Conservation (phyloP, 129 eudicot species). For the Apium graveolens region DNA sequence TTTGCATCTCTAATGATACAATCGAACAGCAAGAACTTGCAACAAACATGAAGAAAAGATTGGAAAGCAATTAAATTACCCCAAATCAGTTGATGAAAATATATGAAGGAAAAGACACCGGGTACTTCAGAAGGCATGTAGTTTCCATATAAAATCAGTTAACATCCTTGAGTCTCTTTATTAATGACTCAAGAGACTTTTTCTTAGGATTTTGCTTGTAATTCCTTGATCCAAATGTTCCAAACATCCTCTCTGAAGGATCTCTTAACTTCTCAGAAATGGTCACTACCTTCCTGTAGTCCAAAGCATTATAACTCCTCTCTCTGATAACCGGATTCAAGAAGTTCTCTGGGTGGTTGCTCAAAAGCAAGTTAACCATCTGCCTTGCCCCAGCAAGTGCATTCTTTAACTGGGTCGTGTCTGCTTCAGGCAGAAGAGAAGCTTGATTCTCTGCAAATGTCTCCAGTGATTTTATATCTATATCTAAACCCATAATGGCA, state of each 20-base stretch:
- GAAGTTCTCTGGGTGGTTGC: conserved; percentile 91
- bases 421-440: conserved; percentile 61
- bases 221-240: conserved; percentile 91
- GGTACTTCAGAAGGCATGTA: conserved; percentile 17
- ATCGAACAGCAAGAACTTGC: conserved; percentile 9
- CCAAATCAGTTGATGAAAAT: conserved; percentile 16
- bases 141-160: conserved; percentile 34
- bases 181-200: conserved; percentile 82
- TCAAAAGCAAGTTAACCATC: conserved; percentile 70
- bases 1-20: conserved; percentile 20
- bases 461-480: conserved; percentile 73
- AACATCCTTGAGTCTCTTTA: conserved; percentile 89
- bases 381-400: conserved; percentile 88
- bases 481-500: conserved; percentile 87
- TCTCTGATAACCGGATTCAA: conserved; percentile 95
- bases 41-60: neutral
- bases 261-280: conserved; percentile 91
- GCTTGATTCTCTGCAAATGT: conserved; percentile 93
- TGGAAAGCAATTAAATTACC: conserved; percentile 12
- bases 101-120: conserved; percentile 22
- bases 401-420: conserved; percentile 53
- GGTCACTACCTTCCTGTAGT: conserved; percentile 74
- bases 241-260: conserved; percentile 75
- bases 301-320: conserved; percentile 79
- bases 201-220: conserved; percentile 78